These are phyloP conservation scores for Claviceps spartinae DNA, from an alignment of 2,329 filamentous ascomycete genomes.

Conservation along the genomic window DNA sequence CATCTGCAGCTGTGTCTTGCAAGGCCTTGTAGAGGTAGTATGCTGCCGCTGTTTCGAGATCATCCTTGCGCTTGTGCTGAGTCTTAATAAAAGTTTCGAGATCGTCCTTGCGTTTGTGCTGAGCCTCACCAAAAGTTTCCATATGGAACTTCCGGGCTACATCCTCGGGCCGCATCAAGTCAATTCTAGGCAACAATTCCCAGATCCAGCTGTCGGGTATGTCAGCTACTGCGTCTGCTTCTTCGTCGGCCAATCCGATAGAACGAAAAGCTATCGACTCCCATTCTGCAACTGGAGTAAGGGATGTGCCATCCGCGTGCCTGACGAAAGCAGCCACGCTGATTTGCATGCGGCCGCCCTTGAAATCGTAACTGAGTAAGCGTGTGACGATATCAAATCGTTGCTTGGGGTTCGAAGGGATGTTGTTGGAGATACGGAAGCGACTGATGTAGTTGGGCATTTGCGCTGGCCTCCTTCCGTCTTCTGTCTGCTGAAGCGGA, in stretches of 20 bases:
- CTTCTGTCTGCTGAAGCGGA: slow-evolving; percentile 10
- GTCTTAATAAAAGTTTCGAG: slow-evolving; percentile 10
- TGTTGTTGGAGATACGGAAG: slow-evolving; percentile 17
- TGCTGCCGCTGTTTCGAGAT: slow-evolving; percentile 8
- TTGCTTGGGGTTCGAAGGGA: slow-evolving; percentile 9
- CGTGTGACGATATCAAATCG: slow-evolving; percentile 13
- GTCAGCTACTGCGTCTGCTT: slow-evolving; percentile 7
- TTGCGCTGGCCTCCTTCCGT: slow-evolving; percentile 12
- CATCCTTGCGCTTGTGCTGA: slow-evolving; percentile 12
- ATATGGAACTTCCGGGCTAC: slow-evolving; percentile 15
- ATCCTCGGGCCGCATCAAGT: slow-evolving; percentile 9
- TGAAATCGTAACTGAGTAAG: slow-evolving; percentile 12
- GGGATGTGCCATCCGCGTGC: not conserved
- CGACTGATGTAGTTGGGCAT: slow-evolving; percentile 19
- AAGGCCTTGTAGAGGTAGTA: slow-evolving; percentile 12
- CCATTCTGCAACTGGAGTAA: slow-evolving; percentile 12
- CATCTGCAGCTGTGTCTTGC: slow-evolving; percentile 9
- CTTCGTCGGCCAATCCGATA: slow-evolving; percentile 3
- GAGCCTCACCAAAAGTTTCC: slow-evolving; percentile 11
- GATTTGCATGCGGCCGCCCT: slow-evolving; percentile 13
- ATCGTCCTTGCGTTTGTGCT: slow-evolving; percentile 11
- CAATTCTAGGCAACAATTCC: slow-evolving; percentile 13
- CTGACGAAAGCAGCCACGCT: slow-evolving; percentile 14
- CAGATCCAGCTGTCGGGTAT: slow-evolving; percentile 12
- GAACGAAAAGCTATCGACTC: slow-evolving; percentile 9